These are phyloP conservation scores for Tephrocybe sp. DNA, from an alignment of 768 basidiomycete genomes.

Conservation along the genomic window DNA sequence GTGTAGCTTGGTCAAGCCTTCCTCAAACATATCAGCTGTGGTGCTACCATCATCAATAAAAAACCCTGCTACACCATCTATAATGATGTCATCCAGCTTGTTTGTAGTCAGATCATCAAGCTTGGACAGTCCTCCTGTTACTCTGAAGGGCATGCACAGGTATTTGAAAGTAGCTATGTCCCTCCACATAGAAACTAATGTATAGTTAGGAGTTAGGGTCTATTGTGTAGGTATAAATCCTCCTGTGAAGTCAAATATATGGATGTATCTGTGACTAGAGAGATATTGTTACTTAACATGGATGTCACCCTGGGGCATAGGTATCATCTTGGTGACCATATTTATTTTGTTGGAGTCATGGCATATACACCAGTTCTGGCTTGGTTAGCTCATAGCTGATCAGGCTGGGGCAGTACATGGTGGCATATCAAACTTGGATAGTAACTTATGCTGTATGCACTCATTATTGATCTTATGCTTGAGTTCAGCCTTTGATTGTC, in stretches of 20 bases:
- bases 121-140: slow-evolving; percentile 36
- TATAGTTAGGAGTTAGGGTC: too few species aligned
- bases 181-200: slow-evolving; percentile 29
- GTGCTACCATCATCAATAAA: slow-evolving; percentile 40
- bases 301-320: too few species aligned
- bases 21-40: slow-evolving; percentile 30
- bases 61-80: slow-evolving; percentile 23
- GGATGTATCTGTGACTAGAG: slow-evolving; percentile 35
- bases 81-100: slow-evolving; percentile 24
- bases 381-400: too few species aligned
- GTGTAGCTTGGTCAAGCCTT: slow-evolving; percentile 22
- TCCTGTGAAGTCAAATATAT: too few species aligned
- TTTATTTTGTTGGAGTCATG: slow-evolving; percentile 36
- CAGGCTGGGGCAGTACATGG: not conserved
- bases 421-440: slow-evolving; percentile 15
- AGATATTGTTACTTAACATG: slow-evolving; percentile 38
- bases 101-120: slow-evolving; percentile 30
- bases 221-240: too few species aligned
- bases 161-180: too few species aligned
- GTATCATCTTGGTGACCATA: slow-evolving; percentile 38
- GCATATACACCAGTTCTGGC: slow-evolving; percentile 31
- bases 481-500: too few species aligned
- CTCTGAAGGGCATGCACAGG: slow-evolving; percentile 43
- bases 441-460: slow-evolving; percentile 18
- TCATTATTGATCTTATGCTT: too few species aligned